Conservation (phyloP, 2,329 filamentous ascomycete species). For the Amphichorda felina region DNA sequence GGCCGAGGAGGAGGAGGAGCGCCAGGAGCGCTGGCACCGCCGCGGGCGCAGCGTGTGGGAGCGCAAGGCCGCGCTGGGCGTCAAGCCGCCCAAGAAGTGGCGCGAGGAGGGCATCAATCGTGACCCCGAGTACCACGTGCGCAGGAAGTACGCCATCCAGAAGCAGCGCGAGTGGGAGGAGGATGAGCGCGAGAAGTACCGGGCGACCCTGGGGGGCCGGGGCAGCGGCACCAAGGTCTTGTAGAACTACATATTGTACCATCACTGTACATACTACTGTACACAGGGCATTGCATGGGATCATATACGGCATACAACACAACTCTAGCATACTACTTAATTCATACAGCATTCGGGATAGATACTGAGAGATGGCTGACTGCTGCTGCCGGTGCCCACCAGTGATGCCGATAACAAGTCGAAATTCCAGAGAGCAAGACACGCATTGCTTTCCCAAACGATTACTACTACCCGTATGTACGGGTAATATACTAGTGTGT, state of each 20-base stretch:
- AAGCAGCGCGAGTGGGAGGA: conserved; percentile 15
- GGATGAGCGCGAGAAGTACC: conserved; percentile 13
- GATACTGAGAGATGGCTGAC: too few species aligned
- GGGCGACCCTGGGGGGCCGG: conserved; percentile 10
- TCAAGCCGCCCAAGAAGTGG: conserved; percentile 51
- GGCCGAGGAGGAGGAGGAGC: conserved; percentile 42
- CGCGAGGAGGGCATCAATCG: conserved; percentile 39
- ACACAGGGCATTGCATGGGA: too few species aligned
- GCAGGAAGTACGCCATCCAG: conserved; percentile 13
- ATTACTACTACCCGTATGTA: too few species aligned
- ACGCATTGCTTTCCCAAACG: too few species aligned
- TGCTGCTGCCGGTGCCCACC: too few species aligned
- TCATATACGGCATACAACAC: conserved; percentile 1
- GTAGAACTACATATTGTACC: not conserved
- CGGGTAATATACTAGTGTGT: too few species aligned
- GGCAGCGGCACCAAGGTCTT: not conserved
- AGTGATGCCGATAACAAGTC: too few species aligned
- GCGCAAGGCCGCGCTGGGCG: conserved; percentile 45
- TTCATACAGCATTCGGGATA: not conserved
- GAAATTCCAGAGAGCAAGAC: too few species aligned
- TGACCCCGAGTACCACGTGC: conserved; percentile 28
- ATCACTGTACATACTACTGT: too few species aligned
- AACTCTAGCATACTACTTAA: not conserved
- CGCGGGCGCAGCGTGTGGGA: conserved; percentile 49
- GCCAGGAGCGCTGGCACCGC: conserved; percentile 49